Conservation (phyloP, 345 rosid species). For the Excoecaria cochinchinensis region DNA sequence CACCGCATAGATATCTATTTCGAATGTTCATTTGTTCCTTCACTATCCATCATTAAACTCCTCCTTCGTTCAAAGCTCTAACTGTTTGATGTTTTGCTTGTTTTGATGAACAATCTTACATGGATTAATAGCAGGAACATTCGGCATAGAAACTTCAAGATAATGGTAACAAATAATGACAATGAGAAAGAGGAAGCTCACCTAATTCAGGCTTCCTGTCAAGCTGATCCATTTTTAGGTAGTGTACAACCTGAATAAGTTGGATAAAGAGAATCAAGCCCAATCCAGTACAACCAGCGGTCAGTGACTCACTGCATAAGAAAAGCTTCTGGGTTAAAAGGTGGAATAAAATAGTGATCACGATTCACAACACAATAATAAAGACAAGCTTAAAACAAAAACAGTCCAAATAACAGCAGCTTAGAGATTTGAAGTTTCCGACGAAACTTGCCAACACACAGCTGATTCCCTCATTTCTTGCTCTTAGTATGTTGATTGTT, state of each 20-base stretch:
- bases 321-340: background rate
- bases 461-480: background rate
- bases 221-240: background rate
- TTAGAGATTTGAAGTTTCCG: background rate
- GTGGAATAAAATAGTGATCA: background rate
- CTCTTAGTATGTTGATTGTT: background rate
- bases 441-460: background rate
- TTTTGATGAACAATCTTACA: background rate
- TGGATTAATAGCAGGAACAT: background rate
- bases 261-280: background rate
- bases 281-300: background rate
- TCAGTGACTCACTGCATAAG: background rate
- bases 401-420: background rate
- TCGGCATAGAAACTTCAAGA: background rate
- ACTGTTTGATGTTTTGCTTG: background rate
- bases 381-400: background rate
- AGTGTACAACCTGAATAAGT: background rate
- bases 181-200: background rate
- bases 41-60: background rate
- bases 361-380: background rate
- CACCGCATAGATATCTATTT: background rate
- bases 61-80: background rate
- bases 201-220: conserved; percentile 5
- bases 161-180: background rate
- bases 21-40: background rate